phyloP scores from a whole-genome alignment of 73 alveolate species.

The Durusdinium trenchii region DNA sequence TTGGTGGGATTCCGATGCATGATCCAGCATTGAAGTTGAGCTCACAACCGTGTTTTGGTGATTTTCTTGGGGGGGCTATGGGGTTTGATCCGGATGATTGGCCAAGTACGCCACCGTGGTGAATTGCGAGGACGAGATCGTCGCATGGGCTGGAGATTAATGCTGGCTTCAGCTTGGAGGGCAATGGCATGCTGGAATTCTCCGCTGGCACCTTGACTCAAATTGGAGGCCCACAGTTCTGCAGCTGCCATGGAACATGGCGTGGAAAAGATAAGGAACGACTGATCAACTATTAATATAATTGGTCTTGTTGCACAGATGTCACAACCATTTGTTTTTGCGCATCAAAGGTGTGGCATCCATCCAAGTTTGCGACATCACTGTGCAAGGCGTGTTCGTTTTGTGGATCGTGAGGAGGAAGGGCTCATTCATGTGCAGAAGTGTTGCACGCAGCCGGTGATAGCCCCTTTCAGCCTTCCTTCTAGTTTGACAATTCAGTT shows the following conservation, averaged over 20 bases:
- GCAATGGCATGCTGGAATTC: conserved; percentile 69
- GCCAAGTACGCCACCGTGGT: too few species aligned
- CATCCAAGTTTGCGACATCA: conserved; percentile 66
- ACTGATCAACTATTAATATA: neutral
- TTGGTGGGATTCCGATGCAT: too few species aligned
- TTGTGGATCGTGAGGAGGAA: too few species aligned
- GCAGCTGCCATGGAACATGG: neutral
- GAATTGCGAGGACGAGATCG: conserved; percentile 43
- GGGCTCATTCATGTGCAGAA: too few species aligned
- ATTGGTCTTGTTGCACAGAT: neutral
- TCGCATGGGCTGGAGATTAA: conserved; percentile 65
- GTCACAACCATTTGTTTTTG: neutral
- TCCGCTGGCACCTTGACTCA: conserved; percentile 15
- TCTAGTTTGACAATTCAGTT: too few species aligned
- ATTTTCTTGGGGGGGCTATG: neutral
- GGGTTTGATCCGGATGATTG: too few species aligned
- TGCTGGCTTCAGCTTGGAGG: conserved; percentile 73
- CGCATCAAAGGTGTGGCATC: conserved; percentile 37
- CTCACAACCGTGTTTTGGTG: neutral
- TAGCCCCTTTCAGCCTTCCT: too few species aligned
- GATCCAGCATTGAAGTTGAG: too few species aligned
- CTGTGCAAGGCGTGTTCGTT: conserved; percentile 37
- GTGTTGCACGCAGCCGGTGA: too few species aligned
- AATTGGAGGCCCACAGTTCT: neutral
- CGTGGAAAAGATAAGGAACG: too few species aligned